phyloP scores from a whole-genome alignment of 2,329 filamentous ascomycete genomes.

The Nemania sp. region DNA sequence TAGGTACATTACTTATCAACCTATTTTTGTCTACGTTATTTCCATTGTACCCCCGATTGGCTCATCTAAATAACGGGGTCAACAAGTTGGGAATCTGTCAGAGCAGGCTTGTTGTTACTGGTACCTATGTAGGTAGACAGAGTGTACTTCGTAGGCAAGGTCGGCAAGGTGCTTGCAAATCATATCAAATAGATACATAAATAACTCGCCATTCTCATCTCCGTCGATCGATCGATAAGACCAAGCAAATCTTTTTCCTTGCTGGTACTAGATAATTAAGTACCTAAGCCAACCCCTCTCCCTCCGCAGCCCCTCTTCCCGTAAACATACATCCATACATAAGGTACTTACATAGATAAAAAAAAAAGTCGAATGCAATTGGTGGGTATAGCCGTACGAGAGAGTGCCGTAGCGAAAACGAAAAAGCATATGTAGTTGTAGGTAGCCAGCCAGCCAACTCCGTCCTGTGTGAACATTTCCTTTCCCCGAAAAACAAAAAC shows the following conservation, averaged over 20 bases:
- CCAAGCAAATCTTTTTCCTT: not conserved
- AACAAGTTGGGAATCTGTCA: no score
- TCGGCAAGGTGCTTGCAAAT: not conserved
- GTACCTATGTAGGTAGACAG: no score
- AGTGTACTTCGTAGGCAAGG: no score
- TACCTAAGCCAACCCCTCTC: not conserved
- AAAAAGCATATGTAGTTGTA: not conserved
- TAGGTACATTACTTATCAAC: not conserved
- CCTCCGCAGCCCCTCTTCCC: no score
- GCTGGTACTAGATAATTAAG: no score
- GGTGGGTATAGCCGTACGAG: conserved; percentile 22
- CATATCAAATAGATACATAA: not conserved
- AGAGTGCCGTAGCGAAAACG: not conserved
- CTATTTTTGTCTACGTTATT: not conserved
- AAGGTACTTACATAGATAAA: no score
- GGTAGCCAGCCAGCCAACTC: conserved; percentile 5
- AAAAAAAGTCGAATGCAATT: not conserved
- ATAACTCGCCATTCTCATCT: not conserved
- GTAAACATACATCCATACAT: no score
- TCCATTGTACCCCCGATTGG: no score
- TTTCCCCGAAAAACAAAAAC: no score
- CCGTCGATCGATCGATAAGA: not conserved
- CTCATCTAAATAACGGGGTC: no score
- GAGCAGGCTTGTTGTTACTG: no score
- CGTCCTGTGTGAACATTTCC: conserved; percentile 8